phyloP scores from a whole-genome alignment of 306 rosid genomes.

The Gynostemma pentaphyllum region DNA sequence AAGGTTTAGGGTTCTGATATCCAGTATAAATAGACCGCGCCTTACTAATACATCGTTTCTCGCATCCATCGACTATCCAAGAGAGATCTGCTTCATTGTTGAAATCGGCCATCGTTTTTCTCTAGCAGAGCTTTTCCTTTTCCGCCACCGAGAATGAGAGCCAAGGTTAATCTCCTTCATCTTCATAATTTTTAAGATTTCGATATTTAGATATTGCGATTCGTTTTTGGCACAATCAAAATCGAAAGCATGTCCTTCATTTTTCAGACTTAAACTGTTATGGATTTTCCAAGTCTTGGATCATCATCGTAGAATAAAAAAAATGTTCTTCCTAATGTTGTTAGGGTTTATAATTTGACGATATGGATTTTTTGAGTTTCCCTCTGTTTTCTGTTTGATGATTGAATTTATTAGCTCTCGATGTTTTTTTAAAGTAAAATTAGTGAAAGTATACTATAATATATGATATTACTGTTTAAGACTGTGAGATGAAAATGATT shows the following conservation, averaged over 20 bases:
- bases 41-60: neutral
- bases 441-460: neutral
- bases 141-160: constrained; percentile 1
- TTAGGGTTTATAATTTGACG: neutral
- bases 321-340: neutral
- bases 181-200: neutral
- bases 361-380: neutral
- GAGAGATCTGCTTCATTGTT: neutral
- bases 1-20: constrained; percentile 11
- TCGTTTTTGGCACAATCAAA: neutral
- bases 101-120: neutral
- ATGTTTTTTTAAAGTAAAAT: neutral
- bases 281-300: neutral
- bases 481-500: neutral
- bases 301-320: too few species aligned
- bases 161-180: constrained; percentile 4
- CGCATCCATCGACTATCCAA: neutral
- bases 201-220: neutral
- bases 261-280: neutral
- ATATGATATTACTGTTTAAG: neutral
- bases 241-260: neutral
- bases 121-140: neutral
- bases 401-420: neutral
- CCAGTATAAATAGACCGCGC: neutral
- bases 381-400: neutral